A percentile compares a stretch with the other conserved stretches of the same genome.
Evolutionary conservation across 345 rosid genomes (phyloP).

Genomic region (Melastoma malabathricum): DNA sequence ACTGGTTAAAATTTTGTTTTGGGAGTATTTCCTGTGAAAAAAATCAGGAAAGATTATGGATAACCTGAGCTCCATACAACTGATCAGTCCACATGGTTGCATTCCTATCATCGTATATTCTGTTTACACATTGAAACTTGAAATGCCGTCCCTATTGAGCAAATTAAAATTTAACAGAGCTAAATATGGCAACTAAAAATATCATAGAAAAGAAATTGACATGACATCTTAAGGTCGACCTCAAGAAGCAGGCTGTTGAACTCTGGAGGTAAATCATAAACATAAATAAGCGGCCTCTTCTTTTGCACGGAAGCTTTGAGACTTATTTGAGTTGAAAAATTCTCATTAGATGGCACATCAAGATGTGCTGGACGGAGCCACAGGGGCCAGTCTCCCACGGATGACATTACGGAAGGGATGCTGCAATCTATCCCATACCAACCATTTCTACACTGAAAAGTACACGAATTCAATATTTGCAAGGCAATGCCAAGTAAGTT

Average conservation of each 20-base stretch:
- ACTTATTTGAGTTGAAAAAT: constrained; percentile 25
- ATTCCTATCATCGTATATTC: constrained; percentile 69
- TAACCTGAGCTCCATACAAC: constrained; percentile 90
- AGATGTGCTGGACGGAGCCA: constrained; percentile 90
- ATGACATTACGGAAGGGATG: constrained; percentile 60
- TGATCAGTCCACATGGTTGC: constrained; percentile 83
- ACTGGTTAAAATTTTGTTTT: neutral
- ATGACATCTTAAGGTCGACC: constrained; percentile 33
- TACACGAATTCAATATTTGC: constrained; percentile 4
- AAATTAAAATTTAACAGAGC: constrained; percentile 11
- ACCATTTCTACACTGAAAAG: constrained; percentile 61
- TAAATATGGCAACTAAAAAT: constrained; percentile 7
- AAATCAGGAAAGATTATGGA: neutral
- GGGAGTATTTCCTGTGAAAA: constrained; percentile 2
- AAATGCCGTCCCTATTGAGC: constrained; percentile 74
- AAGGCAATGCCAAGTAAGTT: neutral
- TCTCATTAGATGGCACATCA: constrained; percentile 35
- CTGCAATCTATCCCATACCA: constrained; percentile 95
- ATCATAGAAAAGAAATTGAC: constrained; percentile 3
- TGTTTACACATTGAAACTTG: constrained; percentile 76
- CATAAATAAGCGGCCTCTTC: constrained; percentile 81
- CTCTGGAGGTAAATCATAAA: constrained; percentile 88
- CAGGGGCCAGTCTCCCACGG: constrained; percentile 73
- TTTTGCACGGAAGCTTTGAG: constrained; percentile 57
- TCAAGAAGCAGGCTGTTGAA: constrained; percentile 92